Conservation (phyloP, 257 asterid genomes). For the Verbascum thapsus region DNA sequence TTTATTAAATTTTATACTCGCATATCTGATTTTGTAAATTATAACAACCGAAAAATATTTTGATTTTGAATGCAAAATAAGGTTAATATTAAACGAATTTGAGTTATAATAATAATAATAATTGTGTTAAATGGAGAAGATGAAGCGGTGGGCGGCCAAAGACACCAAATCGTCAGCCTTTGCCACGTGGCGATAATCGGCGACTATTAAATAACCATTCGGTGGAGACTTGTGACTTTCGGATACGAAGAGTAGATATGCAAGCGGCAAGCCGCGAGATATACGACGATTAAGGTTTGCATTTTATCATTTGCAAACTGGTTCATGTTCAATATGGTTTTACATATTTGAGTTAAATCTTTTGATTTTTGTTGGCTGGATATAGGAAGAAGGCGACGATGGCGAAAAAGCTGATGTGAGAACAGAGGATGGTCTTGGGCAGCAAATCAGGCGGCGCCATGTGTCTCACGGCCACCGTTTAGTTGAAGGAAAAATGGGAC, state of each 20-base stretch:
- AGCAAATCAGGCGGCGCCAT: not conserved
- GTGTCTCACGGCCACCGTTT: conserved; percentile 43
- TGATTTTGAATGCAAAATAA: too few relatives aligned
- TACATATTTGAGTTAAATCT: not conserved
- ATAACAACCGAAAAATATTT: too few relatives aligned
- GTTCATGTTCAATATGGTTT: too few relatives aligned
- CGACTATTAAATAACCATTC: not conserved
- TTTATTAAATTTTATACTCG: too few relatives aligned
- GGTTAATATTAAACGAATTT: too few relatives aligned
- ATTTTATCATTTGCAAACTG: too few relatives aligned
- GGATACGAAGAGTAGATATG: not conserved
- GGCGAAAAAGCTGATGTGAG: not conserved
- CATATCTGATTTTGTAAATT: too few relatives aligned
- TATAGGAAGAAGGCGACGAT: conserved; percentile 18
- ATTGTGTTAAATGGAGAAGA: conserved; percentile 12
- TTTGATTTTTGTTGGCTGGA: not conserved
- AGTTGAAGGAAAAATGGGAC: conserved; percentile 54
- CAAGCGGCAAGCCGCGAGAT: conserved; percentile 8
- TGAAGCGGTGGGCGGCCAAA: conserved; percentile 26
- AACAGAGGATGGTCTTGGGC: not conserved
- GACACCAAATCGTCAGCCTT: conserved; percentile 24
- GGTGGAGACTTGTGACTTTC: not conserved
- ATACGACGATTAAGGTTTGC: conserved; percentile 23
- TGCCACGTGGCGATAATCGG: conserved; percentile 29
- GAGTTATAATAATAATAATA: too few relatives aligned